Evolutionary conservation across 305 asterid species (phyloP), one percentile per base, ranked within the genome.

Genomic region (Stenogyne calaminthoides): DNA sequence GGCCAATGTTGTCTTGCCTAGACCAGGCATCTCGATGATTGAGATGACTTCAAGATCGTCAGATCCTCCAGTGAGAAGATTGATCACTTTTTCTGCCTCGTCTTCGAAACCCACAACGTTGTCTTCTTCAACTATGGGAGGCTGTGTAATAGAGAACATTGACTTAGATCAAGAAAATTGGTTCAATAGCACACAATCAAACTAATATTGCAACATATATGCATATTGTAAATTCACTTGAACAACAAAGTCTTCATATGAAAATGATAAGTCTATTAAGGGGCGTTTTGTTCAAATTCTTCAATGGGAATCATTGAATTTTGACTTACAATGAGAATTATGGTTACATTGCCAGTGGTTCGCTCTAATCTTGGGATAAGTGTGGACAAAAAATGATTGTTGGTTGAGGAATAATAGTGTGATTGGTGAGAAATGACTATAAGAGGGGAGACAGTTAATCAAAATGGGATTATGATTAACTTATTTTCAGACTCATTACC

Each of bases 1-100:
- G 18, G 95, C 92, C 29, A 90, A 70, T 3, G 96, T 90, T 27
- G 96, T 88, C 80, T 90, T 88, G 5, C 96, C 95, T 3, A 90
- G 86, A 6, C 96, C 96, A 6, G 87, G 83, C 95, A 88, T 88
- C 25, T 95, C 96, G 16, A 83, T 73, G 0, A 90, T 85, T 1
- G 92, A 81, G 73, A 84, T 63, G 1, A 83, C 85, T 73, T 85
- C 88, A 0, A 85, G 77, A 3, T 84, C 78, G 12, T 80, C 82
- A 1, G 89, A 67, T 32, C 81, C 91, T 65, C 69, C 84, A 0
- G 49, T 75, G 3, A 90, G 92, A 75, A 83, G 88, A 8, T 75
- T 64, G 36, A 78, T 86, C 59, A 88, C 88, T 3, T 29, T 83
- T 10, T 78, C 71, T 5, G 86, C 89, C 67, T 83, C 96, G 37